These are phyloP conservation scores for Magnolia changhungtana DNA, from an alignment of 164 flowering plant species.

Conservation along the genomic window DNA sequence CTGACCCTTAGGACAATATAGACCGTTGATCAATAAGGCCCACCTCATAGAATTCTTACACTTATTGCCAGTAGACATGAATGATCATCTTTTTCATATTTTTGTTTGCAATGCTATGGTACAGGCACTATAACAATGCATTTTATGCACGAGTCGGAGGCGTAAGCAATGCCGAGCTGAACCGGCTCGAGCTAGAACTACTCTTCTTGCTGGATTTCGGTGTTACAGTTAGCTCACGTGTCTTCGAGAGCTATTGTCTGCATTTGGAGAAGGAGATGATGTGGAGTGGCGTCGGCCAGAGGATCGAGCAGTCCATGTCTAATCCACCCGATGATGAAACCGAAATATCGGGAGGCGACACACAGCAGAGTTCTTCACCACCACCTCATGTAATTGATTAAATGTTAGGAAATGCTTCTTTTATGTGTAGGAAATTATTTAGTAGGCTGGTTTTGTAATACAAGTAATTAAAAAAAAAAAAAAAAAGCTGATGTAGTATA, in stretches of 20 bases:
- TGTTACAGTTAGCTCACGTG: conserved; percentile 60
- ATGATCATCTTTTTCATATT: no score
- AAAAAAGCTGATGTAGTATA: no score
- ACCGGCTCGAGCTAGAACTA: conserved; percentile 77
- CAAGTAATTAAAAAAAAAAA: no score
- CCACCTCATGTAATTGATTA: not conserved
- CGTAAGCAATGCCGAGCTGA: conserved; percentile 73
- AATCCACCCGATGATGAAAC: conserved; percentile 37
- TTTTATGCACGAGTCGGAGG: conserved; percentile 94
- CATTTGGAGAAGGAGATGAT: conserved; percentile 79
- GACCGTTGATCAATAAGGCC: no score
- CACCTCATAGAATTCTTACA: no score
- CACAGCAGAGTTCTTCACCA: conserved; percentile 32
- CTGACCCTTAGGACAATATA: no score
- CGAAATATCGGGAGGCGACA: conserved; percentile 47
- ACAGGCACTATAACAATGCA: conserved; percentile 89
- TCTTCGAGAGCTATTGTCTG: conserved; percentile 77
- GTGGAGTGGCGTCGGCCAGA: conserved; percentile 29
- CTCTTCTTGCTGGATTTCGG: conserved; percentile 78
- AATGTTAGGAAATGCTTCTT: no score
- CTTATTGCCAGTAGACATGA: no score
- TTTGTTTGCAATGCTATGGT: not conserved
- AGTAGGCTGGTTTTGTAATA: no score
- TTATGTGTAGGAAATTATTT: no score
- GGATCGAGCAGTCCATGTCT: conserved; percentile 33